phyloP scores from a whole-genome alignment of 352 stramenopile species.

The Phytophthora rubi region DNA sequence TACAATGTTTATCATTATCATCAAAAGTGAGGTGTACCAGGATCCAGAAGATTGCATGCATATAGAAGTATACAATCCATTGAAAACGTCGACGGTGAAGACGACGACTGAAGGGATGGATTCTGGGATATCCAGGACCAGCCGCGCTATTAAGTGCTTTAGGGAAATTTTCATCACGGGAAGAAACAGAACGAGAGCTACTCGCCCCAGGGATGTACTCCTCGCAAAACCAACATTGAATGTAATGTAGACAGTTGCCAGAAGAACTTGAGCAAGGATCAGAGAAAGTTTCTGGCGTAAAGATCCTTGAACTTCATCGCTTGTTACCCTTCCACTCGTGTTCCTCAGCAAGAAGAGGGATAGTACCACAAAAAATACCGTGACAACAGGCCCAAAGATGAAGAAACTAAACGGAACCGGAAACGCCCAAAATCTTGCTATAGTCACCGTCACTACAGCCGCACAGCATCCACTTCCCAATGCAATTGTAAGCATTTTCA shows the following conservation, averaged over 20 bases:
- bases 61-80: slow-evolving; percentile 22
- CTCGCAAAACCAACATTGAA: slow-evolving; percentile 17
- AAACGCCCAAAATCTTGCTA: slow-evolving; percentile 16
- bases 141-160: slow-evolving; percentile 12
- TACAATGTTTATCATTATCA: slow-evolving; percentile 16
- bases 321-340: neutral
- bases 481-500: slow-evolving; percentile 6
- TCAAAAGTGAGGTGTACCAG: slow-evolving; percentile 15
- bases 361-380: slow-evolving; percentile 4
- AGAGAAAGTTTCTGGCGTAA: slow-evolving; percentile 16
- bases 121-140: slow-evolving; percentile 7
- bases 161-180: slow-evolving; percentile 21
- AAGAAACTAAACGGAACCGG: slow-evolving; percentile 21
- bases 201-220: neutral
- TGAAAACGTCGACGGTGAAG: slow-evolving; percentile 28
- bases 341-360: slow-evolving; percentile 1
- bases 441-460: neutral
- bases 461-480: slow-evolving; percentile 1
- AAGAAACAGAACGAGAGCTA: slow-evolving; percentile 13
- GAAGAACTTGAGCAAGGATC: slow-evolving; percentile 2
- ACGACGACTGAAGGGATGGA: slow-evolving; percentile 16
- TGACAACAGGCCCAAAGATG: slow-evolving; percentile 2
- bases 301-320: neutral
- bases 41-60: slow-evolving; percentile 18
- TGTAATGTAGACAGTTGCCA: slow-evolving; percentile 15